Evolutionary conservation across 2,329 filamentous ascomycete genomes (phyloP), one percentile per base, ranked within the genome.

Genomic region (Fusarium annulatum): DNA sequence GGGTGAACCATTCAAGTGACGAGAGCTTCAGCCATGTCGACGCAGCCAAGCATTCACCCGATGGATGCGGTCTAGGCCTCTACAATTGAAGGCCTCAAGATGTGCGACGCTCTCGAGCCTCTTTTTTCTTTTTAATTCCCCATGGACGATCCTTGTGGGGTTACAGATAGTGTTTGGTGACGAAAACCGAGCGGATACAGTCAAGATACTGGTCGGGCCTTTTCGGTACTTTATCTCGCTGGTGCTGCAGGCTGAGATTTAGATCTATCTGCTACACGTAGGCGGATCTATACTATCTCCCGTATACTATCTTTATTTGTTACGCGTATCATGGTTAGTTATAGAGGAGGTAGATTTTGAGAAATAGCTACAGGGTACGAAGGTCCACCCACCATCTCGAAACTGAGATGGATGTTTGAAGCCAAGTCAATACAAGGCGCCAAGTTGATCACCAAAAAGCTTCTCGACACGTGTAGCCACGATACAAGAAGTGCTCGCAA

Each of bases 1-100:
- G 71, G 67, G 71, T 72, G 67, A 72, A 49, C 57, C 55, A 61
- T 55, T 41, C 34, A 55, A 28, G 23, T 16, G 2, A 7, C 36
- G 21, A 41, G 62, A 71, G 21, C 55, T 64, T 67, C 58, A 63
- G 34, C 34, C 58, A 51, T 56, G 43, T 61, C 9, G 42, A 59
- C 28, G 63, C 71, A 73, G 71, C 71, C 71, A 73, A 72, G 71
- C 46, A 53, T 41, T 61, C 51, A 46, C 26, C 21, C 30, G 39
- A 51, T 51, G 56, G 19, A 15, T 56, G 23, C 45, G 52, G 52
- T 61, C 62, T 63, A 19, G 67, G 33, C 55, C 36, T 59, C 42
- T 39, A 30, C 12, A 39, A 52, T 48, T 23, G 33, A 71, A 56
- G 64, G 41, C 67, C 71, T 71, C 62, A 64, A 49, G 64, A n/a